Percentiles rank a stretch among this genome's conserved stretches.
These are phyloP conservation scores for Cornus florida DNA, from an alignment of 148 eudicot species.

Conservation along the genomic window DNA sequence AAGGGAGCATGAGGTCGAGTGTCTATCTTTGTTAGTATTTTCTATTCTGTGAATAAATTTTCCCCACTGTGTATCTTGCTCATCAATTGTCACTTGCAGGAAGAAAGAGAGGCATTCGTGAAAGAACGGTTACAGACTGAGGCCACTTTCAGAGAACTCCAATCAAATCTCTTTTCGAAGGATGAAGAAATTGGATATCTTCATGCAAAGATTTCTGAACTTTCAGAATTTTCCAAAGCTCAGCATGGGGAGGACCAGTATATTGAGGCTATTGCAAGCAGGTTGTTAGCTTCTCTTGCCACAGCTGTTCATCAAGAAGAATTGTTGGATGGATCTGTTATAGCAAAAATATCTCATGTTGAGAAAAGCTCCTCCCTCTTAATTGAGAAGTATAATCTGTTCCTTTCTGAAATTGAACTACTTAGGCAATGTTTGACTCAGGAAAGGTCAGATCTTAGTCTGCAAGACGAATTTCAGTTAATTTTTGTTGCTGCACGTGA, in stretches of 20 bases:
- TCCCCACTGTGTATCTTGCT: slow-evolving; percentile 6
- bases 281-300: slow-evolving; percentile 61
- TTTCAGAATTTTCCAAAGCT: slow-evolving; percentile 38
- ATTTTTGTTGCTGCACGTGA: slow-evolving; percentile 53
- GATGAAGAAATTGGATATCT: slow-evolving; percentile 62
- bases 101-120: slow-evolving; percentile 55
- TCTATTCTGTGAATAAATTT: slow-evolving; percentile 20
- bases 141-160: slow-evolving; percentile 37
- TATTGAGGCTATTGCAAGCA: slow-evolving; percentile 51
- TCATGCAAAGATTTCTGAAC: slow-evolving; percentile 53
- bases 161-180: slow-evolving; percentile 27
- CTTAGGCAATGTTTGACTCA: slow-evolving; percentile 63
- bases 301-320: slow-evolving; percentile 53
- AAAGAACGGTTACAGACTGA: slow-evolving; percentile 39
- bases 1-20: slow-evolving; percentile 62
- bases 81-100: slow-evolving; percentile 44
- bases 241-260: slow-evolving; percentile 56
- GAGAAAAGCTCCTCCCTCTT: slow-evolving; percentile 58
- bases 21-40: slow-evolving; percentile 6
- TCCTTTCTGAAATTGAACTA: slow-evolving; percentile 67
- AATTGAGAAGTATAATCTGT: slow-evolving; percentile 68
- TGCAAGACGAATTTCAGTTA: slow-evolving; percentile 55
- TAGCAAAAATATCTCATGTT: slow-evolving; percentile 56
- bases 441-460: slow-evolving; percentile 52
- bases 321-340: slow-evolving; percentile 45